Evolutionary conservation across 345 rosid genomes (phyloP), one percentile per base, ranked within the genome.

Genomic region (Eucalyptus pauciflora): DNA sequence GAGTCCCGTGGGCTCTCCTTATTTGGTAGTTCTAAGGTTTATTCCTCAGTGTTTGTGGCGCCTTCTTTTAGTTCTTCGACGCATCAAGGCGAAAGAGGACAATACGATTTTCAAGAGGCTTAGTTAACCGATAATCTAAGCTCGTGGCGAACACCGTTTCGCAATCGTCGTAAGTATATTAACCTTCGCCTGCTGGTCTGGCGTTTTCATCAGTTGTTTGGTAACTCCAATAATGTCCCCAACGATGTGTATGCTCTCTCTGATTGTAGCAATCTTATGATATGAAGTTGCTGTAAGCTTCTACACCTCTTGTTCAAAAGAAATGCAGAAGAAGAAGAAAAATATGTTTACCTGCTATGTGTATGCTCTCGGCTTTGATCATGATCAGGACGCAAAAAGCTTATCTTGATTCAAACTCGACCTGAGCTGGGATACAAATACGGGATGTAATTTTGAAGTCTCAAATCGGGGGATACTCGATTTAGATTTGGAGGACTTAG

Each of bases 1-100:
- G 80, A 88, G 90, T 69, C 85, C 76, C 89, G 86, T 56, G 89
- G 92, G 80, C 50, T 88, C 25, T 90, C 95, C 2, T 76, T 76
- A 11, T 87, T 90, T 88, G 94, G 94, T 1, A 91, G 91, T 89
- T 93, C 94, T 49, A 94, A 92, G 92, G 96, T 94, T 86, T 94
- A 94, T 91, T 94, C 96, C 90, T 94, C 94, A 86, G 95, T 94
- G 58, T 54, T 92, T 50, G 93, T 94, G 54, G 93, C 95, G 86
- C 95, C 96, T 88, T 93, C 95, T 52, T 94, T 94, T 87, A 92
- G 89, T 86, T 76, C 83, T 71, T 71, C 83, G 12, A 22, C 13
- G 13, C 22, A 24, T 37, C 83, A 37, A 71, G 83, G 43, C 18
- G 80, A 71, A 10, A 71, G 83, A 71, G 83, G 25, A 37, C 5